Evolutionary conservation across 495 filamentous ascomycete genomes (phyloP).

Genomic region (Talaromyces adpressus): DNA sequence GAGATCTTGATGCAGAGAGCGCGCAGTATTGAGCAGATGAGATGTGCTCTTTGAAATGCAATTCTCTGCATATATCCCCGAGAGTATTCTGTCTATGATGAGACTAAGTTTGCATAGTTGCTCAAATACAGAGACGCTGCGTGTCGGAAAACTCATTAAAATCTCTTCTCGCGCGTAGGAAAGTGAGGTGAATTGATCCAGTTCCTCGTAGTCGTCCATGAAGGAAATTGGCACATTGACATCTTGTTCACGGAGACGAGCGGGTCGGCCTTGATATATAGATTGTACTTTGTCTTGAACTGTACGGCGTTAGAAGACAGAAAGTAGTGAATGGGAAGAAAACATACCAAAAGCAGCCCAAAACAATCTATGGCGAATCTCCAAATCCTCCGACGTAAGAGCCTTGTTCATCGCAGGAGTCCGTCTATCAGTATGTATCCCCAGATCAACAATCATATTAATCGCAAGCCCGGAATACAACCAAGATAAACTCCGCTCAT

Average conservation of each 20-base stretch:
- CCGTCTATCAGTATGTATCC: slow-evolving; percentile 27
- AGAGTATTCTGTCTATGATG: slow-evolving; percentile 20
- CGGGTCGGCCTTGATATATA: slow-evolving; percentile 25
- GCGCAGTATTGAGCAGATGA: slow-evolving; percentile 9
- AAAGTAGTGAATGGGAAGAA: not conserved
- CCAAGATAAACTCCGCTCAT: slow-evolving; percentile 39
- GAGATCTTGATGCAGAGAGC: slow-evolving; percentile 11
- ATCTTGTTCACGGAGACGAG: slow-evolving; percentile 21
- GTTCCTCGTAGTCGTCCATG: slow-evolving; percentile 26
- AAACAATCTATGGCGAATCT: slow-evolving; percentile 32
- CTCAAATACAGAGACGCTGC: slow-evolving; percentile 20
- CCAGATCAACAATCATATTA: slow-evolving; percentile 40
- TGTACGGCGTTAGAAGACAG: not conserved
- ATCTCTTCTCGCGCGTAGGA: not conserved
- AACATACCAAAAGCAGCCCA: slow-evolving; percentile 34
- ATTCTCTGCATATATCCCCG: slow-evolving; percentile 13
- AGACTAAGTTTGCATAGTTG: slow-evolving; percentile 18
- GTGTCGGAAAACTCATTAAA: slow-evolving; percentile 8
- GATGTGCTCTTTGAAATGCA: slow-evolving; percentile 7
- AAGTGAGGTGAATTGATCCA: slow-evolving; percentile 17
- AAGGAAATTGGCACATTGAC: slow-evolving; percentile 24
- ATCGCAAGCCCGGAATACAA: slow-evolving; percentile 38
- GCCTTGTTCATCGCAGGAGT: slow-evolving; percentile 4
- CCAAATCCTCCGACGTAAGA: slow-evolving; percentile 31
- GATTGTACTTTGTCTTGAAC: slow-evolving; percentile 24